phyloP scores from a whole-genome alignment of 192 early-diverging fungal species.

The Linnemannia hyalina region DNA sequence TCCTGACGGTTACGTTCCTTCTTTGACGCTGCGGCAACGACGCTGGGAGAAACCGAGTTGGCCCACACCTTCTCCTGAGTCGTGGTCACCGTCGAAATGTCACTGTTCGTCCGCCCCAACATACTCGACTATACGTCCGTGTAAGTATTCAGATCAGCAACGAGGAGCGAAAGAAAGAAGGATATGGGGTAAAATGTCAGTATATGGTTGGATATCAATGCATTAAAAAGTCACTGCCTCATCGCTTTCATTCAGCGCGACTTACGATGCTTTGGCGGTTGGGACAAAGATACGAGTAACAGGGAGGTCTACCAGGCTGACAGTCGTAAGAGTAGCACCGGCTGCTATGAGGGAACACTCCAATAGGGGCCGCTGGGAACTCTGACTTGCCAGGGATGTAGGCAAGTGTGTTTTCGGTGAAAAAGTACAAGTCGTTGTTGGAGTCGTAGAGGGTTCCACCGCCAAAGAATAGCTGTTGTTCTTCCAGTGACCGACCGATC shows the following conservation, averaged over 20 bases:
- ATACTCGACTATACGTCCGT: constrained; percentile 17
- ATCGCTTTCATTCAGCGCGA: not conserved
- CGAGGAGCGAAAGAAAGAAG: not conserved
- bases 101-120: constrained; percentile 38
- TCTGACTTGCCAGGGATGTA: constrained; percentile 41
- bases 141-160: not conserved
- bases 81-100: constrained; percentile 27
- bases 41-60: constrained; percentile 43
- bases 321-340: constrained; percentile 42
- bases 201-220: not conserved
- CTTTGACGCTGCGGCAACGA: constrained; percentile 44
- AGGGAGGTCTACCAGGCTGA: constrained; percentile 32
- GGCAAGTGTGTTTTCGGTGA: constrained; percentile 59
- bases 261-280: constrained; percentile 50
- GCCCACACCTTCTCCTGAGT: constrained; percentile 54
- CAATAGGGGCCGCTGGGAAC: constrained; percentile 38
- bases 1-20: constrained; percentile 92
- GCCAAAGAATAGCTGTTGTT: constrained; percentile 84
- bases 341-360: constrained; percentile 43
- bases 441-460: constrained; percentile 84
- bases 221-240: not conserved
- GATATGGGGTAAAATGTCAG: not conserved
- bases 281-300: constrained; percentile 50
- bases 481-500: constrained; percentile 80
- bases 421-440: constrained; percentile 79